phyloP scores from a whole-genome alignment of 176 grass and related monocot species.

The Tillandsia fasciculata region DNA sequence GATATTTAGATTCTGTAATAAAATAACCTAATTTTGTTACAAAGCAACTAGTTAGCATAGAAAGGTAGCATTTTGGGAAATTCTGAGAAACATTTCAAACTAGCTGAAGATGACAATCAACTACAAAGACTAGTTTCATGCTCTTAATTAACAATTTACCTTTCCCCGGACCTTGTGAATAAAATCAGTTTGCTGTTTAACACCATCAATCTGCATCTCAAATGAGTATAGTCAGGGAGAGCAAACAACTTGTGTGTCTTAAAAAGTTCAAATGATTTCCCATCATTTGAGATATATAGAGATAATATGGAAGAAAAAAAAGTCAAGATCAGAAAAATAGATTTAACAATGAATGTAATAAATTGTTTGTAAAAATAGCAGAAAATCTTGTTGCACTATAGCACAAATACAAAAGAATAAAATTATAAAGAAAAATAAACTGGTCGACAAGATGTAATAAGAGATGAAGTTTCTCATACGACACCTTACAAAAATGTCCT shows the following conservation, averaged over 20 bases:
- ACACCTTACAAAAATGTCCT: conserved; percentile 75
- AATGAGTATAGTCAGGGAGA: conserved; percentile 11
- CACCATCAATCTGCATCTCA: conserved; percentile 34
- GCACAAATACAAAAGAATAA: background rate
- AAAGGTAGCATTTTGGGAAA: too few species aligned
- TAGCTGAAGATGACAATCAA: background rate
- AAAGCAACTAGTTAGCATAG: too few species aligned
- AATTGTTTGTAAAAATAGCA: too few species aligned
- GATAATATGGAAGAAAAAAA: background rate
- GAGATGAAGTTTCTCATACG: background rate
- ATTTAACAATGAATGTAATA: too few species aligned
- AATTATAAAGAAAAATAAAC: background rate
- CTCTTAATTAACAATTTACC: conserved; percentile 29
- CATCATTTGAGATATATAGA: background rate
- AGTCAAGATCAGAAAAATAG: too few species aligned
- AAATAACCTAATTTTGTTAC: too few species aligned
- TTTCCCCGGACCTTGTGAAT: conserved; percentile 68
- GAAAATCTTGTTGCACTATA: too few species aligned
- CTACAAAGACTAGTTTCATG: background rate
- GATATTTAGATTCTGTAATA: too few species aligned
- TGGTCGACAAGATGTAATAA: background rate
- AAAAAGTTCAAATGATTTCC: background rate
- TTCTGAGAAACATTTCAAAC: background rate
- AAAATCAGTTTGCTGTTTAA: conserved; percentile 29
- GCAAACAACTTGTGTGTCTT: conserved; percentile 5